Evolutionary conservation across 2,329 filamentous ascomycete genomes (phyloP).

Genomic region (Neonectria magnoliae): DNA sequence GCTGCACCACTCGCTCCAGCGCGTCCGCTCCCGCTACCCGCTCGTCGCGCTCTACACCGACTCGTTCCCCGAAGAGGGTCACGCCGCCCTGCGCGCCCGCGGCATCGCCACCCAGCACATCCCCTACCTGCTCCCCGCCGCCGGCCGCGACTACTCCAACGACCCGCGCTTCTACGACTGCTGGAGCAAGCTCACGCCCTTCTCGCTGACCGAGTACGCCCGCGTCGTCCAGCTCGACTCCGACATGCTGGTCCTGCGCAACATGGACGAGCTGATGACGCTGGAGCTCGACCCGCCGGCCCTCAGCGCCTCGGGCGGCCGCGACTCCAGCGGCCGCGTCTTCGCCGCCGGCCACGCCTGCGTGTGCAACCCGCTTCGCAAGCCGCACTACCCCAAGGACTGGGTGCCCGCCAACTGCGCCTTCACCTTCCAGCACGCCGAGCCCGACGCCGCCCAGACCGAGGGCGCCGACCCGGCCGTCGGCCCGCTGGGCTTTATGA

Average conservation of each 20-base stretch:
- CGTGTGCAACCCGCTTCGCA: conserved; percentile 84
- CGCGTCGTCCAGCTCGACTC: conserved; percentile 86
- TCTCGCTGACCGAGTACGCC: conserved; percentile 79
- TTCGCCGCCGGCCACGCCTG: conserved; percentile 89
- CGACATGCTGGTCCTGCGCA: conserved; percentile 84
- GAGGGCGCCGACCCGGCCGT: conserved; percentile 55
- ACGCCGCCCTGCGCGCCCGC: conserved; percentile 73
- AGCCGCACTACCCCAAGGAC: conserved; percentile 79
- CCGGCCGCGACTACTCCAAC: conserved; percentile 73
- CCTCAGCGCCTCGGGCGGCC: conserved; percentile 36
- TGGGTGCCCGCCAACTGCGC: conserved; percentile 71
- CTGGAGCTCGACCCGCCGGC: conserved; percentile 69
- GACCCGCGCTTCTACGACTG: conserved; percentile 90
- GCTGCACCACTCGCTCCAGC: conserved; percentile 79
- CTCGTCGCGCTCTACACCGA: conserved; percentile 87
- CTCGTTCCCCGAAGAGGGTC: conserved; percentile 74
- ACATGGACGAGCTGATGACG: conserved; percentile 96
- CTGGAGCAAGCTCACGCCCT: conserved; percentile 88
- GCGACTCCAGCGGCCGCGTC: conserved; percentile 62
- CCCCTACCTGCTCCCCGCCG: conserved; percentile 75
- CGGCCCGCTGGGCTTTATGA: conserved; percentile 61
- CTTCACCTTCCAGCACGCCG: conserved; percentile 63
- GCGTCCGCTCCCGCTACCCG: conserved; percentile 74
- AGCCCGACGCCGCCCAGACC: conserved; percentile 58
- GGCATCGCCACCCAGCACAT: conserved; percentile 76